Conservation (phyloP, 83 land plant species). For the Thuja plicata region DNA sequence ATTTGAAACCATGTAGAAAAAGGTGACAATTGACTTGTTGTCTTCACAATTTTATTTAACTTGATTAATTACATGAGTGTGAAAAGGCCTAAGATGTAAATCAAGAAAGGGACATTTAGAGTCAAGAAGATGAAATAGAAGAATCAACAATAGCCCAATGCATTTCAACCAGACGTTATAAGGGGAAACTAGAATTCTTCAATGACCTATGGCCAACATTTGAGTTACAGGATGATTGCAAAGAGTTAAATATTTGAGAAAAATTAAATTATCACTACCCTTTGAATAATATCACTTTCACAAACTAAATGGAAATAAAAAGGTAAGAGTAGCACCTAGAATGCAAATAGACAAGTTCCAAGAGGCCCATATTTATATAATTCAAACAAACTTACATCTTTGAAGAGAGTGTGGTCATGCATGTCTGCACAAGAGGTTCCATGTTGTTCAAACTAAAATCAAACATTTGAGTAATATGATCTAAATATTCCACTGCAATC, state of each 20-base stretch:
- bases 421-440: conserved; percentile 85
- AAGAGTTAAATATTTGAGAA: too few species aligned
- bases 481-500: conserved; percentile 88
- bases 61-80: neutral
- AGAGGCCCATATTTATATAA: neutral
- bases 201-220: neutral
- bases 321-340: conserved; percentile 3
- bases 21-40: too few species aligned
- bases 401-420: too few species aligned
- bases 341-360: neutral
- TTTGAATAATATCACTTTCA: too few species aligned
- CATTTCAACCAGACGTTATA: neutral
- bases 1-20: neutral
- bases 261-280: too few species aligned
- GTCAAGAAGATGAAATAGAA: neutral
- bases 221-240: neutral
- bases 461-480: conserved; percentile 69
- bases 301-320: neutral
- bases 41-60: neutral
- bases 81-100: neutral
- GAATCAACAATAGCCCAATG: neutral
- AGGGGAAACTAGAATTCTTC: neutral
- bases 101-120: neutral
- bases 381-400: too few species aligned
- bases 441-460: conserved; percentile 56